phyloP scores from a whole-genome alignment of 2,329 filamentous ascomycete species.

The Lachnellula occidentalis region DNA sequence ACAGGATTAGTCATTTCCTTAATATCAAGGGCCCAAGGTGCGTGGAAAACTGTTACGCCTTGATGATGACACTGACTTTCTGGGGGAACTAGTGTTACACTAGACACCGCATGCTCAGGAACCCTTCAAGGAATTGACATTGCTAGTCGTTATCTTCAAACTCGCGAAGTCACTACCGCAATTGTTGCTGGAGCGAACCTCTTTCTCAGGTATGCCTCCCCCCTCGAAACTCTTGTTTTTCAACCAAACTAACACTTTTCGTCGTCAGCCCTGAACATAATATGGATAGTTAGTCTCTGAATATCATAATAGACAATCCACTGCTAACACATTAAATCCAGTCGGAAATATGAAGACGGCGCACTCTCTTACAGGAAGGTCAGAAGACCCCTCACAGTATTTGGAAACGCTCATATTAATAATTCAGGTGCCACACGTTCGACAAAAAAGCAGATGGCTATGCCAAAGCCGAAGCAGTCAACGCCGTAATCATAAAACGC shows the following conservation, averaged over 20 bases:
- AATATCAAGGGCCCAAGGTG: constrained; percentile 46
- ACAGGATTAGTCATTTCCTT: constrained; percentile 47
- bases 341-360: constrained; percentile 3
- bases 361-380: constrained; percentile 2
- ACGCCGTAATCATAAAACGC: constrained; percentile 37
- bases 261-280: constrained; percentile 9
- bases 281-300: constrained; percentile 4
- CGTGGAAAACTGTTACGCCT: neutral
- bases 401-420: no score
- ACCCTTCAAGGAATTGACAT: constrained; percentile 50
- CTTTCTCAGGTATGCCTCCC: constrained; percentile 9
- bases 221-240: constrained; percentile 2
- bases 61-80: constrained; percentile 15
- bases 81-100: constrained; percentile 41
- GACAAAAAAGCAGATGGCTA: constrained; percentile 34
- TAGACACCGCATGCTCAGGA: constrained; percentile 54
- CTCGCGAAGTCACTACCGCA: constrained; percentile 34
- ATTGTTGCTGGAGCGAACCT: constrained; percentile 28
- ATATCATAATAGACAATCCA: neutral
- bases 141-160: constrained; percentile 43
- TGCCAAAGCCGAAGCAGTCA: constrained; percentile 40
- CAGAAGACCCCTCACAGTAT: neutral
- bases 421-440: constrained; percentile 6
- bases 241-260: constrained; percentile 4
- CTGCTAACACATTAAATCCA: neutral